Evolutionary conservation across 257 asterid genomes (phyloP).

Genomic region (Paraleonurus japonicus): DNA sequence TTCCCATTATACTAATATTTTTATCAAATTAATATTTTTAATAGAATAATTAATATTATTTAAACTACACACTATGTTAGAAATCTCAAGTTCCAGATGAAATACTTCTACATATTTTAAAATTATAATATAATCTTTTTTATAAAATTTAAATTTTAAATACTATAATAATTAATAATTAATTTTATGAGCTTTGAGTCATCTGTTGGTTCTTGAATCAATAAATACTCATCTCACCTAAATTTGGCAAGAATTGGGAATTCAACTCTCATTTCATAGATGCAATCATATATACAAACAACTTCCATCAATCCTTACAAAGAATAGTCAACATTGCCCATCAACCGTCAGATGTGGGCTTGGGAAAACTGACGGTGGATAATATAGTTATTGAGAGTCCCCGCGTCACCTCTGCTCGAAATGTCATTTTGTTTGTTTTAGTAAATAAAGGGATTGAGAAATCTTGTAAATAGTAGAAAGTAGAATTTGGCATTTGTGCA

Average conservation of each 20-base stretch:
- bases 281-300: background rate
- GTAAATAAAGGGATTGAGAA: no score
- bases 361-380: slow-evolving; percentile 21
- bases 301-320: background rate
- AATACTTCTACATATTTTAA: no score
- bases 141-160: no score
- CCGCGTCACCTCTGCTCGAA: slow-evolving; percentile 18
- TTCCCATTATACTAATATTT: no score
- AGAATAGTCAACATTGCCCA: slow-evolving; percentile 23
- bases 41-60: no score
- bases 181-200: background rate
- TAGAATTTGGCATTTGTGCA: no score
- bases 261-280: slow-evolving; percentile 22
- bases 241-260: background rate
- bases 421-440: background rate
- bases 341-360: slow-evolving; percentile 26
- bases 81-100: background rate
- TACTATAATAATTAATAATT: background rate
- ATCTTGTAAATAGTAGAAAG: no score
- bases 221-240: slow-evolving; percentile 12
- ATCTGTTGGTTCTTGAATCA: background rate
- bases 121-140: no score
- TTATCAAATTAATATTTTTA: no score
- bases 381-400: background rate
- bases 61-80: no score